Evolutionary conservation across 768 basidiomycete genomes (phyloP), one percentile per base, ranked within the genome.

Genomic region (Suillus sp.): DNA sequence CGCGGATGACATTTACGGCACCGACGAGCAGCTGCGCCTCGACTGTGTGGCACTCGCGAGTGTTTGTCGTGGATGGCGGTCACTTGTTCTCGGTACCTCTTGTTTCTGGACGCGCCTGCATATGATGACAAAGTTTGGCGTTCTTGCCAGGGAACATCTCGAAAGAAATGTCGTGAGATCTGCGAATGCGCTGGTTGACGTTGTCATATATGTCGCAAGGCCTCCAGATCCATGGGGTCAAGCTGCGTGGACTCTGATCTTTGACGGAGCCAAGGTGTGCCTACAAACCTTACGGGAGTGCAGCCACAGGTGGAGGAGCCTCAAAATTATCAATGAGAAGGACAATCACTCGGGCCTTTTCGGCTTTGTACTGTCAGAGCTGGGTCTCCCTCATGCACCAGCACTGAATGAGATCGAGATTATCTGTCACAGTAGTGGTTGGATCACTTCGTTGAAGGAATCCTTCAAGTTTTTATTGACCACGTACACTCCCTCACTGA

Each of bases 51-150:
- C 37, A 14, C 55, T 56, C 16, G 22, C 55, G 1, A 38, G 55
- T 56, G 55, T 56, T 18, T 56, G 55, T 38, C 14, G 16, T 27
- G 8, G 55, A 25, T 38, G 55, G 55, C 55, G 55, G 55, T 25
- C 22, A 18, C 55, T 56, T 37, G 22, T 27, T 38, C 55, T 56
- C 35, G 8, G 55, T 1, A 27, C 55, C 35, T 37, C 55, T 38
- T 16, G 35, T 25, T 56, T 56, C 4, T 56, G 37, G 55, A 56
- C 22, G 16, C 55, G 55, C 35, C 22, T 56, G 16, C 55, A 56
- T 18, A 56, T 56, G 37, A 7, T 56, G 22, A n/a, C 27, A 20
- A 30, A 30, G 50, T 18, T 25, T 3, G 35, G 35, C 10, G 35
- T 4, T 7, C 37, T 56, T 56, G 38, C 35, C 9, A 56, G 22